Percentiles rank a stretch among this genome's conserved stretches.
phyloP scores from a whole-genome alignment of 2,329 filamentous ascomycete genomes.

The Capronia americana region DNA sequence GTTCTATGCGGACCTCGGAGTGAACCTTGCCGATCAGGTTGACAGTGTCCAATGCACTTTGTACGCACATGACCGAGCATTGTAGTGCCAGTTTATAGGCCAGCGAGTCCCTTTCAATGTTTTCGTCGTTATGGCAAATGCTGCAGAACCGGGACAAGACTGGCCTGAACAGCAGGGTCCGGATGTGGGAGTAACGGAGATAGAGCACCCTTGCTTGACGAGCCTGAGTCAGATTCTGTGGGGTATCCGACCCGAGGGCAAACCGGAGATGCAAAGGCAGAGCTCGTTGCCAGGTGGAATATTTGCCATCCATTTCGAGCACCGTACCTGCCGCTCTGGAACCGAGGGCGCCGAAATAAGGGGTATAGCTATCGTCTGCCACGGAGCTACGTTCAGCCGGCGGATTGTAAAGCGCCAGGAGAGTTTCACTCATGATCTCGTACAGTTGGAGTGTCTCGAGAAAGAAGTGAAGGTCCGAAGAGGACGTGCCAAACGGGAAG shows the following conservation, averaged over 20 bases:
- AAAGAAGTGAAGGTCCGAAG: conserved; percentile 26
- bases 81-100: conserved; percentile 23
- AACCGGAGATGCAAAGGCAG: conserved; percentile 22
- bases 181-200: conserved; percentile 23
- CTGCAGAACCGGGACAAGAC: conserved; percentile 28
- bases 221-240: not conserved
- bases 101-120: conserved; percentile 6
- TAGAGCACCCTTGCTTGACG: conserved; percentile 27
- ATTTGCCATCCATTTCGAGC: conserved; percentile 27
- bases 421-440: conserved; percentile 27
- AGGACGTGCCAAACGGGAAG: conserved; percentile 3
- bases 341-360: conserved; percentile 19
- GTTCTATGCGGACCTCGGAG: conserved; percentile 13
- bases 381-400: not conserved
- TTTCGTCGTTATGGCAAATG: not conserved
- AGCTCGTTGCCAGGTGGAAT: conserved; percentile 11
- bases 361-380: conserved; percentile 5
- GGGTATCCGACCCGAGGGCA: not conserved
- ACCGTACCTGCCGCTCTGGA: conserved; percentile 19
- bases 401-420: conserved; percentile 23
- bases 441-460: conserved; percentile 28
- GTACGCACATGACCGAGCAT: conserved; percentile 47
- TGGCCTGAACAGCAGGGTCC: conserved; percentile 30
- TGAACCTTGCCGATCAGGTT: conserved; percentile 41
- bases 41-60: conserved; percentile 45